Evolutionary conservation across 805 yeast species (phyloP), one percentile per base, ranked within the genome.

Genomic region (Ogataea dorogensis): DNA sequence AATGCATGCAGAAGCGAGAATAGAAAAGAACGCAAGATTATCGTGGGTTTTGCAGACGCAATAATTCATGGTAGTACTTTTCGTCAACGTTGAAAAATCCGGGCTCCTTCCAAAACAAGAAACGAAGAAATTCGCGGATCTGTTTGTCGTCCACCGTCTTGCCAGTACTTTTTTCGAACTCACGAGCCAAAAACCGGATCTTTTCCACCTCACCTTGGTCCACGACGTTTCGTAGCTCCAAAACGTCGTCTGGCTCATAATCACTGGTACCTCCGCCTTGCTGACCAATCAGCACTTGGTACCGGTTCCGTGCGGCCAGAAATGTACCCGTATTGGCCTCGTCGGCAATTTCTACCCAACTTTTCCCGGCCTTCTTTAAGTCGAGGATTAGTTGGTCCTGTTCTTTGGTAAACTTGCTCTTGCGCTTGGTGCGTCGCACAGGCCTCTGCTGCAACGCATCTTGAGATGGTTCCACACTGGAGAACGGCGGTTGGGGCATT

Each of bases 281-380:
- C 54, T 83, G 91, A 4, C 93, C 93, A 46, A 84, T 81, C 31
- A 83, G 68, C 4, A 83, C 91, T 58, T 83, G 91, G 50, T 84
- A 84, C 40, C 91, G 62, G 53, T 83, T 83, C 39, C 91, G 62
- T 0, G 89, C 91, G 0, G 91, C 86, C 24, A 83, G 61, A 41
- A 75, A 79, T 26, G 79, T 73, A 7, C 79, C 84, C 18, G 82
- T 81, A 4, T 73, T 70, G 2, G 86, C 73, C 3, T 66, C 61
- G 36, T 77, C 76, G 0, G 89, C 87, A 29, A 83, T 83, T 43
- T 81, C 86, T 5, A 73, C 77, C 91, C 93, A 83, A 1, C 77
- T 62, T 44, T 73, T 75, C 19, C 89, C 87, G 31, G 70, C 68
- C 37, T 65, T 68, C 54, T 83, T 84, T 54, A 83, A 57, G 13